Percentiles rank a stretch among this genome's conserved stretches.
Evolutionary conservation across 2,329 filamentous ascomycete genomes (phyloP).

Genomic region (Gnomoniopsis smithogilvyi): DNA sequence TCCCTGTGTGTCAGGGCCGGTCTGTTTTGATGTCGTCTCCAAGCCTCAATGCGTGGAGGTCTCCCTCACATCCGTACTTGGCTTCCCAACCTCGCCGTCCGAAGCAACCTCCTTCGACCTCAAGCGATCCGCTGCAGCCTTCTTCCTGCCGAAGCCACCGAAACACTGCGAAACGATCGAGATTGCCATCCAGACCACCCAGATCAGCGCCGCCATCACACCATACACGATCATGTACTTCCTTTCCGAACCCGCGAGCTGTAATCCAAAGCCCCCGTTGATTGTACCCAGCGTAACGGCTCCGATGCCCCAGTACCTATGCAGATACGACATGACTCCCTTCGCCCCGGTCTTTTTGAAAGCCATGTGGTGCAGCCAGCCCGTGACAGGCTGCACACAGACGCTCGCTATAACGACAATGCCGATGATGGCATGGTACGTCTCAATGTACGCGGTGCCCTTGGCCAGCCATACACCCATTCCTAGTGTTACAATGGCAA

Average conservation of each 20-base stretch:
- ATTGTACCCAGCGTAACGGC: constrained; percentile 21
- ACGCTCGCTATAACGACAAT: background rate
- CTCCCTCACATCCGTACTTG: background rate
- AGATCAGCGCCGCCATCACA: constrained; percentile 22
- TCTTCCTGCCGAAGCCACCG: background rate
- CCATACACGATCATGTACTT: constrained; percentile 22
- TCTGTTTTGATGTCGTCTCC: no score
- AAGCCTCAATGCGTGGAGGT: background rate
- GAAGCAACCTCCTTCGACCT: background rate
- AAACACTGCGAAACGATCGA: constrained; percentile 5
- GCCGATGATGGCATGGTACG: constrained; percentile 4
- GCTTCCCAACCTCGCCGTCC: background rate
- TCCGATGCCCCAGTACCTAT: constrained; percentile 8
- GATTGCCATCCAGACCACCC: constrained; percentile 19
- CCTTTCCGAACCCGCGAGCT: constrained; percentile 16
- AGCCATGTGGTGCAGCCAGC: constrained; percentile 3
- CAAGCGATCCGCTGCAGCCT: background rate
- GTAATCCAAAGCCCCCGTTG: constrained; percentile 22
- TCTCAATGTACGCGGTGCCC: constrained; percentile 1
- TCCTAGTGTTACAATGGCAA: constrained; percentile 36
- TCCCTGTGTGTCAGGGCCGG: no score
- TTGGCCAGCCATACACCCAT: constrained; percentile 37
- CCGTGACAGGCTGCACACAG: constrained; percentile 8
- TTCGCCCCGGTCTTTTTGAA: constrained; percentile 1
- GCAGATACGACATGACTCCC: constrained; percentile 1